Evolutionary conservation across 257 asterid genomes (phyloP).

Genomic region (Scutellaria baicalensis): DNA sequence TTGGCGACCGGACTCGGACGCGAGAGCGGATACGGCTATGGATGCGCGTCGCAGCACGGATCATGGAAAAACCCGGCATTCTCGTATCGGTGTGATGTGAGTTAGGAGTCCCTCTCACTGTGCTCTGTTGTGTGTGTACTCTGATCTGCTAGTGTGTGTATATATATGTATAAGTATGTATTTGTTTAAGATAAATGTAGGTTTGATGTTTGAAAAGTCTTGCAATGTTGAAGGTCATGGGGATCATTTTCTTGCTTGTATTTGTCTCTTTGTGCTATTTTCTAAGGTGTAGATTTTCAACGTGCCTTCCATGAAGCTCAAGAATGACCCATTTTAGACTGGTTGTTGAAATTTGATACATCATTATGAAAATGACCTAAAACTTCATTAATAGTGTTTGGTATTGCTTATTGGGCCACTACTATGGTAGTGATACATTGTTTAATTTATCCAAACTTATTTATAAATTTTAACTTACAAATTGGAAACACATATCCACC

Average conservation of each 20-base stretch:
- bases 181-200: conserved; percentile 5
- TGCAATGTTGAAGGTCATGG: conserved; percentile 24
- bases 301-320: conserved; percentile 53
- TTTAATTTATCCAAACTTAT: no score
- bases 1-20: conserved; percentile 53
- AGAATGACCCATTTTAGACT: conserved; percentile 20
- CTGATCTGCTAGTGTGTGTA: background rate
- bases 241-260: conserved; percentile 25
- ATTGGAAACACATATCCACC: no score
- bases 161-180: background rate
- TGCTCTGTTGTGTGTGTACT: conserved; percentile 2
- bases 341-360: conserved; percentile 13
- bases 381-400: background rate
- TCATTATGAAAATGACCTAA: conserved; percentile 4
- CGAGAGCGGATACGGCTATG: conserved; percentile 33
- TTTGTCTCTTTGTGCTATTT: conserved; percentile 23
- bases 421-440: background rate
- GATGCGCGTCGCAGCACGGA: conserved; percentile 35
- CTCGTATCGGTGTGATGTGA: background rate
- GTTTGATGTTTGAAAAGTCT: background rate
- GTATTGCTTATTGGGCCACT: background rate
- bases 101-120: background rate
- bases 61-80: conserved; percentile 47
- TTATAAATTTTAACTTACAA: no score
- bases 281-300: conserved; percentile 33